These are phyloP conservation scores for Debaryomyces singareniensis DNA, from an alignment of 1,139 yeast species.

Conservation along the genomic window DNA sequence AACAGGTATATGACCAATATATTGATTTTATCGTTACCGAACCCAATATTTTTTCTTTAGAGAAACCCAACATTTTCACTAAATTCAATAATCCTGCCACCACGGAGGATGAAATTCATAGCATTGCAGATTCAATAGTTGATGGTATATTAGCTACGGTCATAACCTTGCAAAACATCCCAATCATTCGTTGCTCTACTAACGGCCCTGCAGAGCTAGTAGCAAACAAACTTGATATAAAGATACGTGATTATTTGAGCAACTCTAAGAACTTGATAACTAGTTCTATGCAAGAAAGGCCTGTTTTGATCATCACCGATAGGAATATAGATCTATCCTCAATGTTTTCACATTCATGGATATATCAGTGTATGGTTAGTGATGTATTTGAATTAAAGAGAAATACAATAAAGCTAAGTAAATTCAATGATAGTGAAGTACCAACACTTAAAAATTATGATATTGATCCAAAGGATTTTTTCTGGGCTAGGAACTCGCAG, in stretches of 20 bases:
- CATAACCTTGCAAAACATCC: conserved; percentile 72
- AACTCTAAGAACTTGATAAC: conserved; percentile 44
- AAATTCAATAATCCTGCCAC: conserved; percentile 65
- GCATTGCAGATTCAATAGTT: conserved; percentile 63
- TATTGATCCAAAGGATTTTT: conserved; percentile 86
- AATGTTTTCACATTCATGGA: conserved; percentile 97
- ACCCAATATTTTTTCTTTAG: conserved; percentile 81
- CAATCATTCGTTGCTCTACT: conserved; percentile 83
- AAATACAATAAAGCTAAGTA: conserved; percentile 51
- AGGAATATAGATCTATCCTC: conserved; percentile 86
- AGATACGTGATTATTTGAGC: conserved; percentile 75
- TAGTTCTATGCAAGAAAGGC: conserved; percentile 43
- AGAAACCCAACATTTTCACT: conserved; percentile 59
- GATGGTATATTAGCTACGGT: conserved; percentile 75
- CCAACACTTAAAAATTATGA: conserved; percentile 56
- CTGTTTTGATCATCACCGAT: conserved; percentile 77
- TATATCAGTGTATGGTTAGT: conserved; percentile 91
- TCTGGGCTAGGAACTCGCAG: conserved; percentile 80
- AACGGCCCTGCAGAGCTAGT: conserved; percentile 96
- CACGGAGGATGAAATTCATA: conserved; percentile 68
- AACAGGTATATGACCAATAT: conserved; percentile 91
- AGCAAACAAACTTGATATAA: conserved; percentile 78
- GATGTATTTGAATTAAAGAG: conserved; percentile 81
- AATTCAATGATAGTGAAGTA: conserved; percentile 32
- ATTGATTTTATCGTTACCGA: conserved; percentile 89